phyloP scores from a whole-genome alignment of 306 rosid genomes.

The Casuarina glauca region DNA sequence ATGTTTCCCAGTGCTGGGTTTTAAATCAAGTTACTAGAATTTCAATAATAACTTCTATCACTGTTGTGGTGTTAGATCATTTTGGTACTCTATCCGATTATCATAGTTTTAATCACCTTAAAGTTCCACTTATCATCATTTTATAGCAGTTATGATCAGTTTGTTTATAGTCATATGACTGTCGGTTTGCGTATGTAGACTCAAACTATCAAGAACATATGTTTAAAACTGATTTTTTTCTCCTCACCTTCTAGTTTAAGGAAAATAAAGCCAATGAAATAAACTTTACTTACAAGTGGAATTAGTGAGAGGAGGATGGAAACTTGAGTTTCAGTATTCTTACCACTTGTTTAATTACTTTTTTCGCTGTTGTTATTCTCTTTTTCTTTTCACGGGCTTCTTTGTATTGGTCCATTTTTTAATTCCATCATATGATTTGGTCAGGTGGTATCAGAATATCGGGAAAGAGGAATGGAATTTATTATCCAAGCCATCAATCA shows the following conservation, averaged over 20 bases:
- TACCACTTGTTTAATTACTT: not conserved
- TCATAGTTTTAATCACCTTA: no score
- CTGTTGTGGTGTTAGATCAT: not conserved
- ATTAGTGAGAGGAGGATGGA: not conserved
- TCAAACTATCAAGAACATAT: not conserved
- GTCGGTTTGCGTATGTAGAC: no score
- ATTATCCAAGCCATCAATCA: slow-evolving; percentile 84
- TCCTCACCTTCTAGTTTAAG: not conserved
- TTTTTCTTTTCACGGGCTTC: no score
- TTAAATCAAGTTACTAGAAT: slow-evolving; percentile 11
- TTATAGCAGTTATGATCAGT: no score
- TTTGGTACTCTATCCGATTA: no score
- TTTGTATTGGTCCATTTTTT: not conserved
- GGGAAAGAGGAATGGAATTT: slow-evolving; percentile 67
- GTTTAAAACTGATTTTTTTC: not conserved
- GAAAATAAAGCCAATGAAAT: not conserved
- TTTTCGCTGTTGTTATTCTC: not conserved
- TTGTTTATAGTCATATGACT: no score
- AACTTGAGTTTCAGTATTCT: not conserved
- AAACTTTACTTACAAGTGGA: not conserved
- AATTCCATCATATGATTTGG: not conserved
- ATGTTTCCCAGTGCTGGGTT: not conserved
- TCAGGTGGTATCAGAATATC: slow-evolving; percentile 84
- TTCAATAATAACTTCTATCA: not conserved
- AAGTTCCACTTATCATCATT: no score